Evolutionary conservation across 2,329 filamentous ascomycete species (phyloP), one percentile per base, ranked within the genome.

Genomic region (Fusarium phyllophilum): DNA sequence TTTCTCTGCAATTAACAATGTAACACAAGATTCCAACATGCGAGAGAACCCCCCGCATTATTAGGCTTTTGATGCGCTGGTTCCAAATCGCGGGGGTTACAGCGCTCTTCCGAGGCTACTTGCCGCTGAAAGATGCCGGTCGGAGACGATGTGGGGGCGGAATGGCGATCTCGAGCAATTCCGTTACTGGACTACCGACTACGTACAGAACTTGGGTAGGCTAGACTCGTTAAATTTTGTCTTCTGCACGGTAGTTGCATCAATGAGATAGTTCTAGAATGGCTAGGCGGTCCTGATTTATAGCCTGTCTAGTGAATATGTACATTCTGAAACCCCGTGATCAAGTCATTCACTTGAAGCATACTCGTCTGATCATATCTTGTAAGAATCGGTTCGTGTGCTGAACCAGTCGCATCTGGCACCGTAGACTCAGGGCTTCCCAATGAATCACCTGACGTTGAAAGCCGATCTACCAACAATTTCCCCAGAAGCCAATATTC

Each of bases 111-210:
- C 34, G 20, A 55, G 51, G 20, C 24, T 14, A 66, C 39, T 45
- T 67, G 51, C 64, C 64, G 64, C 38, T 26, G 15, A 14, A 33
- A 48, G 39, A 49, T 68, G 63, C 66, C 66, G 66, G 41, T 39
- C 41, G 56, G 64, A 44, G 64, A n/a, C 46, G 8, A 69, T 69
- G 64, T 48, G 64, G 66, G 63, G 64, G 44, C 10, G 31, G 31
- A 52, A 52, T 24, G 17, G 5, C 6, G 12, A 24, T 10, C 31
- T 52, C 17, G 5, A 52, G 48, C 31, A 52, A 52, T 20, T 52
- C 48, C 31, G 48, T 26, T 3, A 8, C 6, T 26, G 17, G 4
- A 52, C 48, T 51, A 24, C 17, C 8, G n/a, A 51, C 31, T 34
- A 20, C 13, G 5, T 6, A 26, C n/a, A 3, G 22, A 34, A 14